Conservation (phyloP, 2,329 filamentous ascomycete species). For the Claviceps maximensis region DNA sequence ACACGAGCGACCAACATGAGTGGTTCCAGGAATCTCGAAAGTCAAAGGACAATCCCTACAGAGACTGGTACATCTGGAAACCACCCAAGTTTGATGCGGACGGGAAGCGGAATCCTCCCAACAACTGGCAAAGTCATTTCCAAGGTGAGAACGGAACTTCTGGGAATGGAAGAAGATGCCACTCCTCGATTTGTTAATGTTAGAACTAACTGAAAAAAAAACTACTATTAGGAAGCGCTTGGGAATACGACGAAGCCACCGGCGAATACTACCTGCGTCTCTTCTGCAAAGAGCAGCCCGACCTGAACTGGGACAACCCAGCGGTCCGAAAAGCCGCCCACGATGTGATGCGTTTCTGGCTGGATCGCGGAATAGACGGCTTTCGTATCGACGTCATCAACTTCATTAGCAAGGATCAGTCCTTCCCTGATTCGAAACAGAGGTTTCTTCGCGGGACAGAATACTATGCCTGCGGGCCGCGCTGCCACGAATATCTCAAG, state of each 20-base stretch:
- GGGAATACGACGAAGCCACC: slow-evolving; percentile 36
- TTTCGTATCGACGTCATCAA: slow-evolving; percentile 59
- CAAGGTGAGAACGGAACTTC: slow-evolving; percentile 16
- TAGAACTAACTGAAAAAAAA: background rate
- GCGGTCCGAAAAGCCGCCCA: slow-evolving; percentile 53
- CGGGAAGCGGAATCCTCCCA: slow-evolving; percentile 47
- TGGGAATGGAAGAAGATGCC: background rate
- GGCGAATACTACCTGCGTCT: slow-evolving; percentile 50
- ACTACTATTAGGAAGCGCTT: slow-evolving; percentile 22
- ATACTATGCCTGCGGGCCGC: slow-evolving; percentile 40
- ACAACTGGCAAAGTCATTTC: slow-evolving; percentile 38
- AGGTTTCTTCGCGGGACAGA: slow-evolving; percentile 22
- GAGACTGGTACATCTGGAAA: slow-evolving; percentile 55
- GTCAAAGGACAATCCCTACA: slow-evolving; percentile 38
- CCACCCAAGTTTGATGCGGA: slow-evolving; percentile 40
- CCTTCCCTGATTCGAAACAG: slow-evolving; percentile 35
- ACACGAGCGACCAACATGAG: slow-evolving; percentile 45
- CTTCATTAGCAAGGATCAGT: slow-evolving; percentile 48
- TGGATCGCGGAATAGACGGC: slow-evolving; percentile 52
- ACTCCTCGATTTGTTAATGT: background rate
- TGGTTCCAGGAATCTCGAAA: slow-evolving; percentile 46
- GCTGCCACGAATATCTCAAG: slow-evolving; percentile 31
- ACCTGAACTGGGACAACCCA: slow-evolving; percentile 65
- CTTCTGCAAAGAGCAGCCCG: slow-evolving; percentile 58
- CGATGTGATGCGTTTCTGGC: slow-evolving; percentile 60